Base-by-base conservation (phyloP, 192 early-diverging fungal genomes). In the Funneliformis geosporum region DNA sequence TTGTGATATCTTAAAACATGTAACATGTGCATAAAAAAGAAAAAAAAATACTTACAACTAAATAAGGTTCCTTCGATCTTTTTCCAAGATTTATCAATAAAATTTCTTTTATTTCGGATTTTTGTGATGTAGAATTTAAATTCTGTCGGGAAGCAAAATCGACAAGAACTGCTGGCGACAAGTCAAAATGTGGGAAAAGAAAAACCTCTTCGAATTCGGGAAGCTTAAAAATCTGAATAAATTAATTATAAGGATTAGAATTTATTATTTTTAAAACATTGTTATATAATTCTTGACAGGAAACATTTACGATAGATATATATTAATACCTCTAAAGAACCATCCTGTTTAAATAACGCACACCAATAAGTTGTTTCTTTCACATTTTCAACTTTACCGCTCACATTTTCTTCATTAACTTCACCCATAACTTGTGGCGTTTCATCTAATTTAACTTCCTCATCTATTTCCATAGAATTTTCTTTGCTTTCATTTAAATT, bases 61-160 rank as follows among this genome's bases (percentile, higher is more conserved):
- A 80, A 76, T 95, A 94, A 11, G 92, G 88, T 40, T 87, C 81
- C 43, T 86, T 88, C 18, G 74, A 82, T 18, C 88, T 60, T 40
- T 86, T 80, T 39, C 94, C 94, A 79, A 96, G 84, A 73, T 88
- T 85, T 39, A 88, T 85, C 80, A 95, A 83, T 23, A 90, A 25
- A 73, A 96, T 89, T 79, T 95, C 94, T 65, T 90, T 86, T 40
- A 95, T 88, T 40, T 93, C 86, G 18, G 78, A 82, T 14, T 86
- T 82, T 27, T 79, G 42, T 47, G 80, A 80, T 21, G 82, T 69
- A 47, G 86, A 47, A 40, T 85, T 84, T 39, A 60, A 76, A 85
- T 85, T 83, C 27, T 82, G 79, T 55, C 79, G 80, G 59, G 85
- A 67, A n/a, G 80, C 80, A 28, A 80, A 65, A 80, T 94, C 92